Percentiles rank a stretch among this genome's conserved stretches.
phyloP scores from a whole-genome alignment of 805 yeast genomes.

The Yamadazyma tumulicola region DNA sequence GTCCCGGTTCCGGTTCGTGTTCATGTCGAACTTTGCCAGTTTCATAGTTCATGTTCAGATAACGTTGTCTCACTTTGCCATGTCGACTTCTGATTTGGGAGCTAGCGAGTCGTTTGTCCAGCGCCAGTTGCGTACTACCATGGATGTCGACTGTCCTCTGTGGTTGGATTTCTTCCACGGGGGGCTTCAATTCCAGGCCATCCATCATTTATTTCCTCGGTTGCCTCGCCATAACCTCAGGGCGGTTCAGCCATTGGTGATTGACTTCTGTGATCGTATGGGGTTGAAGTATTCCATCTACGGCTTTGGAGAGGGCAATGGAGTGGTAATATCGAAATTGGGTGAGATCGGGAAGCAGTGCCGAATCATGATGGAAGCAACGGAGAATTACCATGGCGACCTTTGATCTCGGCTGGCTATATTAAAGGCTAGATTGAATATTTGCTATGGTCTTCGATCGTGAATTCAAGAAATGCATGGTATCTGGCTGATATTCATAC shows the following conservation, averaged over 20 bases:
- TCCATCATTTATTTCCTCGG: constrained; percentile 87
- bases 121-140: constrained; percentile 82
- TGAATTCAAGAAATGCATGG: constrained; percentile 37
- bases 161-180: constrained; percentile 93
- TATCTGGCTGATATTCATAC: constrained; percentile 2
- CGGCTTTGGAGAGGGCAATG: constrained; percentile 79
- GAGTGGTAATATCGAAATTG: constrained; percentile 62
- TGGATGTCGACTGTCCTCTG: constrained; percentile 92
- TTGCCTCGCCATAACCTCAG: constrained; percentile 86
- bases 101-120: constrained; percentile 73
- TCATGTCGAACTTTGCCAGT: constrained; percentile 76
- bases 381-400: constrained; percentile 39
- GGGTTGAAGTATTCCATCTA: constrained; percentile 81
- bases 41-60: constrained; percentile 95
- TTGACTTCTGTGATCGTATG: constrained; percentile 69
- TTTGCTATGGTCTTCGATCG: too few relatives aligned
- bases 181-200: constrained; percentile 87
- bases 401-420: too few relatives aligned
- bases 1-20: constrained; percentile 54
- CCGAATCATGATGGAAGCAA: constrained; percentile 67
- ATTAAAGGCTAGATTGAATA: too few relatives aligned
- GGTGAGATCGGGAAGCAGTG: constrained; percentile 81
- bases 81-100: constrained; percentile 88
- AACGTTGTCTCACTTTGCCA: constrained; percentile 85
- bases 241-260: constrained; percentile 65